These are phyloP conservation scores for Thuidium tamariscinum DNA, from an alignment of 225 moss, liverwort and hornwort genomes.

Conservation along the genomic window DNA sequence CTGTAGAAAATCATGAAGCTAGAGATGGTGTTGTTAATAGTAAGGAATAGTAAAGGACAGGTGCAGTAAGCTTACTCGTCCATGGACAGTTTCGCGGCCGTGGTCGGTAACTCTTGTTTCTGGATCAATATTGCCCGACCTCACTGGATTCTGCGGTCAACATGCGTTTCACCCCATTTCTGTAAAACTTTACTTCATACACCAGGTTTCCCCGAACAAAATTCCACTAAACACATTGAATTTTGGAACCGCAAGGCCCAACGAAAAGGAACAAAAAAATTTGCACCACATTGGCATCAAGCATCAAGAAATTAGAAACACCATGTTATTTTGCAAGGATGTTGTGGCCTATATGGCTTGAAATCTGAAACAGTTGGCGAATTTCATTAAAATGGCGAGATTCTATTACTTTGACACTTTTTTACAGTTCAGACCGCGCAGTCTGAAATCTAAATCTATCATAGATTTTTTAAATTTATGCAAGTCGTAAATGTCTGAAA, in stretches of 20 bases:
- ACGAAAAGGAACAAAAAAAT: neutral
- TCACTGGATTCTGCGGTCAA: slow-evolving; percentile 39
- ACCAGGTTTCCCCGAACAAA: neutral
- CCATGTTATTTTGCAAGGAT: neutral
- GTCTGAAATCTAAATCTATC: too few relatives aligned
- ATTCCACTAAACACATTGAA: neutral
- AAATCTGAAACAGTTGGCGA: neutral
- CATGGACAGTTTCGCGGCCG: slow-evolving; percentile 68
- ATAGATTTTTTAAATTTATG: too few relatives aligned
- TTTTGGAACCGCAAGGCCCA: neutral
- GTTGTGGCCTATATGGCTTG: neutral
- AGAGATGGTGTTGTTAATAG: neutral
- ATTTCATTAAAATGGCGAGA: too few relatives aligned
- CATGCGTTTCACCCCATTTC: neutral
- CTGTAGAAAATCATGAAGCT: neutral
- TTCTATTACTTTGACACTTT: too few relatives aligned
- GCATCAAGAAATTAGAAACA: neutral
- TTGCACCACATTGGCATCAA: neutral
- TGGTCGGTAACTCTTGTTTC: slow-evolving; percentile 65
- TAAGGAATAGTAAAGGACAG: neutral
- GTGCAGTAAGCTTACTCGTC: slow-evolving; percentile 28
- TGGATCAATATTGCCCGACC: slow-evolving; percentile 61
- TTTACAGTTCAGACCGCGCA: too few relatives aligned
- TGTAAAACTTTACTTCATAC: neutral
- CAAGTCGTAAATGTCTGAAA: too few relatives aligned